A percentile compares a stretch with the other conserved stretches of the same genome.
phyloP scores from a whole-genome alignment of 2,329 filamentous ascomycete species.

The Epichloe glyceriae region DNA sequence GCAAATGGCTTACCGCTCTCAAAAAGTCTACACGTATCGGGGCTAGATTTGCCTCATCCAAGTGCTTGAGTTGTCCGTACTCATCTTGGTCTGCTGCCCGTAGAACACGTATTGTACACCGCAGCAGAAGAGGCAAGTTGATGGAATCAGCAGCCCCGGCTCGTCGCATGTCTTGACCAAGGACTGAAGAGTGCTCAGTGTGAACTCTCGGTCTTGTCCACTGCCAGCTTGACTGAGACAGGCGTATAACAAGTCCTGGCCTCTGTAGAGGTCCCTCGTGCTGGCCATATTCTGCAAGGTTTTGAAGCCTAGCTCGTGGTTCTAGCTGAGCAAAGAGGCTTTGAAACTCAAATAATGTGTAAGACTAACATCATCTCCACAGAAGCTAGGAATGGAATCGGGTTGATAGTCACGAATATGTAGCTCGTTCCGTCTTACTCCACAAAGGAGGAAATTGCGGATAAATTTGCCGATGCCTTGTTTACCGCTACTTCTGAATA shows the following conservation, averaged over 20 bases:
- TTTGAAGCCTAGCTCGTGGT: constrained; percentile 44
- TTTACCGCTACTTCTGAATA: constrained; percentile 54
- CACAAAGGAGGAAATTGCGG: constrained; percentile 64
- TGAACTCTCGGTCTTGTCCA: constrained; percentile 46
- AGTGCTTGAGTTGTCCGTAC: constrained; percentile 7
- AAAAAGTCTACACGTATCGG: constrained; percentile 42
- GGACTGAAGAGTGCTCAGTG: constrained; percentile 26
- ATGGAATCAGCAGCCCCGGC: constrained; percentile 8
- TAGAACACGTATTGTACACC: constrained; percentile 41
- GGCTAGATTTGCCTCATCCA: constrained; percentile 10
- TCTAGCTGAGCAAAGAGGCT: constrained; percentile 45
- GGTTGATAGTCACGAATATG: constrained; percentile 29
- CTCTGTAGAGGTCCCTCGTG: constrained; percentile 31
- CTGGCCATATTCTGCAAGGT: constrained; percentile 45
- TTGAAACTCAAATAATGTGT: constrained; percentile 69
- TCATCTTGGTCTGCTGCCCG: constrained; percentile 27
- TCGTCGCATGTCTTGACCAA: constrained; percentile 16
- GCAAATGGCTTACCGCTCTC: constrained; percentile 25
- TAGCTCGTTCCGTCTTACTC: constrained; percentile 34
- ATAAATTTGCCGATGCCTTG: constrained; percentile 53
- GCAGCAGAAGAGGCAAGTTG: constrained; percentile 24
- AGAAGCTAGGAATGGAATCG: constrained; percentile 40
- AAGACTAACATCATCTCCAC: constrained; percentile 44
- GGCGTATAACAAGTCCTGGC: constrained; percentile 56
- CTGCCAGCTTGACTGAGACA: constrained; percentile 68